These are phyloP conservation scores for Hyaloscypha bicolor DNA, from an alignment of 495 filamentous ascomycete species.

Conservation along the genomic window DNA sequence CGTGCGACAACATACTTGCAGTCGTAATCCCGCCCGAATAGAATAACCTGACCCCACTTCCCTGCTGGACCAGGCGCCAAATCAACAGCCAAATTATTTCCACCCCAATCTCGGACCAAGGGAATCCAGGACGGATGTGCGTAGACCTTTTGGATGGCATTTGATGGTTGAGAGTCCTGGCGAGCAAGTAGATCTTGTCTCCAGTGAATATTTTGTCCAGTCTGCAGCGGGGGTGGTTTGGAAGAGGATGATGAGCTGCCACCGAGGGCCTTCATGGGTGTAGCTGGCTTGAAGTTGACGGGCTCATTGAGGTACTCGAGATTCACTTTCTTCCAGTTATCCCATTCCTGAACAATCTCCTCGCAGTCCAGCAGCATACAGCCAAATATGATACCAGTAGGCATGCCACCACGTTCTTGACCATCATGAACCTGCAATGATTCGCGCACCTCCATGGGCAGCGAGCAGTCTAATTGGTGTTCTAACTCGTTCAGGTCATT, in stretches of 20 bases:
- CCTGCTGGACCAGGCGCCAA: conserved; percentile 89
- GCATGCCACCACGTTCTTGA: conserved; percentile 88
- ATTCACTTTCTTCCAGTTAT: conserved; percentile 92
- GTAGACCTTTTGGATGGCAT: conserved; percentile 89
- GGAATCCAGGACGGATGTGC: conserved; percentile 96
- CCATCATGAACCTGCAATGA: conserved; percentile 91
- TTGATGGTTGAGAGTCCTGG: conserved; percentile 86
- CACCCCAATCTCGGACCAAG: conserved; percentile 95
- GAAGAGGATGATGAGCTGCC: conserved; percentile 60
- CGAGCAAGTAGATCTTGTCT: conserved; percentile 80
- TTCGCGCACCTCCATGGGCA: conserved; percentile 92
- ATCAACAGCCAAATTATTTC: conserved; percentile 94
- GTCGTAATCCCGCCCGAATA: conserved; percentile 97
- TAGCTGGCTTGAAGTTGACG: conserved; percentile 54
- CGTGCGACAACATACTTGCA: conserved; percentile 95
- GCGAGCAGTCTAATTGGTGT: conserved; percentile 91
- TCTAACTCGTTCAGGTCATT: conserved; percentile 98
- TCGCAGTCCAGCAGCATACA: conserved; percentile 97
- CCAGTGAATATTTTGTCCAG: conserved; percentile 66
- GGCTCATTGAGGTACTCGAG: conserved; percentile 75
- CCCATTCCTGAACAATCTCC: conserved; percentile 97
- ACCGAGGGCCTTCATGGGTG: conserved; percentile 68
- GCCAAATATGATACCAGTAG: conserved; percentile 91
- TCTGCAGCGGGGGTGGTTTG: conserved; percentile 40
- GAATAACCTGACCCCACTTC: conserved; percentile 93